These are phyloP conservation scores for Cystofilobasidium ferigula DNA, from an alignment of 768 basidiomycete genomes.

Conservation along the genomic window DNA sequence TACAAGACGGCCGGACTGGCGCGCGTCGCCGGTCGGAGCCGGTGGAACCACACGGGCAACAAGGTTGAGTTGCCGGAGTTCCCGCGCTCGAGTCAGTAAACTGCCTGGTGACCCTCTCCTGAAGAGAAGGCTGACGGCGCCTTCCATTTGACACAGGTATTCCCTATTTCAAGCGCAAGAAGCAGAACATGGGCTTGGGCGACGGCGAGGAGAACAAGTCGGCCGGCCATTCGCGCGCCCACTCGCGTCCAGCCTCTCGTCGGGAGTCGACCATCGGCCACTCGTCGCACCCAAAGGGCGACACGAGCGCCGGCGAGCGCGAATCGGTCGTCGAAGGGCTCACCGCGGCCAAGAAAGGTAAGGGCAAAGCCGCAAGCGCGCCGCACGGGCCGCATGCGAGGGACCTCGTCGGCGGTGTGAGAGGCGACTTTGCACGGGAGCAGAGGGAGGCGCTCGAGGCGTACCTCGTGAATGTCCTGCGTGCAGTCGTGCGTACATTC, in stretches of 20 bases:
- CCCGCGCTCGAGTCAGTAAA: conserved; percentile 64
- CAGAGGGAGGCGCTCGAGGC: conserved; percentile 75
- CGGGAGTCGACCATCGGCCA: too few relatives aligned
- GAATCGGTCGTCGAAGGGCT: neutral
- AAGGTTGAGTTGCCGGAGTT: conserved; percentile 75
- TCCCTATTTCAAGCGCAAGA: conserved; percentile 62
- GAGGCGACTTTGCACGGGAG: conserved; percentile 64
- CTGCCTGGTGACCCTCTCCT: conserved; percentile 20
- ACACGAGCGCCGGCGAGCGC: neutral
- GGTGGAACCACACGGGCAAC: conserved; percentile 40
- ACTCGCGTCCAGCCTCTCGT: conserved; percentile 2
- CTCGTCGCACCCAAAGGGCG: neutral
- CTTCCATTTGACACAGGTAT: conserved; percentile 51
- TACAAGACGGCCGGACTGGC: conserved; percentile 64
- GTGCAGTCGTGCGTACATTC: conserved; percentile 61
- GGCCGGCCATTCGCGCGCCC: neutral
- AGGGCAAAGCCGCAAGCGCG: conserved; percentile 37
- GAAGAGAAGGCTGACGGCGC: conserved; percentile 7
- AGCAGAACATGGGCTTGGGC: conserved; percentile 36
- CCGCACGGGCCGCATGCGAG: conserved; percentile 25
- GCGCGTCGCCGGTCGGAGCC: conserved; percentile 29
- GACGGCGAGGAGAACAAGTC: conserved; percentile 47
- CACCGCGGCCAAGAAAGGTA: conserved; percentile 40
- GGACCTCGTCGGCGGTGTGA: conserved; percentile 43
- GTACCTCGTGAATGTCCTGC: conserved; percentile 76